Percentiles rank a stretch among this genome's conserved stretches.
phyloP scores from a whole-genome alignment of 2,329 filamentous ascomycete genomes.

The Teratosphaeria gauchensis region DNA sequence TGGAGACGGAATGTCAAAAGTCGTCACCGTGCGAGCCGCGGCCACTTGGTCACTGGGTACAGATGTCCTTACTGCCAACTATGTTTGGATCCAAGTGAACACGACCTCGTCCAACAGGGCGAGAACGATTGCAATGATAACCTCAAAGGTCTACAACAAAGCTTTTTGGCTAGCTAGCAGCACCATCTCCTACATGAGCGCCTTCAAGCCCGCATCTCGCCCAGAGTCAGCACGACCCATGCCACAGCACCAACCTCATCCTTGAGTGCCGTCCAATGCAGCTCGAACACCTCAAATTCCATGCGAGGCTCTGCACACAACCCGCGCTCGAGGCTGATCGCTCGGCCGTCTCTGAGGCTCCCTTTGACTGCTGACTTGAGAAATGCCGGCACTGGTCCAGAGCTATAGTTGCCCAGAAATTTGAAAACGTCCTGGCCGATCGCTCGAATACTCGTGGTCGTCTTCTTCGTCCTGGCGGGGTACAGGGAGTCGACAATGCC shows the following conservation, averaged over 20 bases:
- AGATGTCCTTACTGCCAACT: no score
- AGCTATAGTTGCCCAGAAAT: constrained; percentile 40
- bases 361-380: constrained; percentile 39
- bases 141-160: background rate
- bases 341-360: constrained; percentile 19
- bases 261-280: constrained; percentile 38
- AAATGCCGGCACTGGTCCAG: constrained; percentile 25
- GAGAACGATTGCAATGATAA: no score
- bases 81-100: no score
- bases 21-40: background rate
- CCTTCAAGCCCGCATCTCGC: constrained; percentile 2
- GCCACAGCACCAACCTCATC: constrained; percentile 24
- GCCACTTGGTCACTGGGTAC: no score
- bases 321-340: constrained; percentile 22
- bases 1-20: background rate
- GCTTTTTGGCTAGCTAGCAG: background rate
- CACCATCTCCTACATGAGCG: no score
- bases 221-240: constrained; percentile 9
- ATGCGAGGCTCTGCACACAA: constrained; percentile 19
- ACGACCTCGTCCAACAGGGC: no score
- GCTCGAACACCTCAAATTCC: constrained; percentile 28
- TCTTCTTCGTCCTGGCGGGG: constrained; percentile 41
- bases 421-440: constrained; percentile 45
- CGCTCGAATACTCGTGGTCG: constrained; percentile 15
- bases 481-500: constrained; percentile 61